Evolutionary conservation across 768 basidiomycete genomes (phyloP), one percentile per base, ranked within the genome.

Genomic region (Strobilomyces dryophilus): DNA sequence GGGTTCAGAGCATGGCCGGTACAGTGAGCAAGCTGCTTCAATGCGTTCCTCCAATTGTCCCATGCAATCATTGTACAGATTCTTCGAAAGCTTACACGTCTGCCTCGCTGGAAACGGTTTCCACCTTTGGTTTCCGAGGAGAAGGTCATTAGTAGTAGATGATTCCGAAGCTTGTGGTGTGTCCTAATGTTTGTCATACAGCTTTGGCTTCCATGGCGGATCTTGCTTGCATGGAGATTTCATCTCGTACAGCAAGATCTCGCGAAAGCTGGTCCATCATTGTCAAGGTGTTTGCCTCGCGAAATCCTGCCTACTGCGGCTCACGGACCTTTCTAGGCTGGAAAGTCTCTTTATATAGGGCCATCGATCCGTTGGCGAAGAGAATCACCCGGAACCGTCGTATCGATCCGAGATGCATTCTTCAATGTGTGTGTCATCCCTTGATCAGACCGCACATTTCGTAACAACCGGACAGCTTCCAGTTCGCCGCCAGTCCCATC

Each of bases 51-150:
- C 26, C 24, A n/a, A 20, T 15, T 32, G 21, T 10, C n/a, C 24
- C 42, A 42, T 52, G 37, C 18, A 20, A 51, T 18, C 24, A 12
- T 41, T 15, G 42, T 49, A 31, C 63, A 92, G 90, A 77, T 54
- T 86, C 87, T 5, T 92, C 89, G 5, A 93, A 93, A 69, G 75
- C 77, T 21, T 84, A 85, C 65, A 70, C 71, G 1, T 66, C 73
- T 36, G 73, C 75, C 45, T 76, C 79, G 1, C 64, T 85, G 48
- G 76, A 77, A 51, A 69, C 76, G 4, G 60, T 79, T 37, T 76
- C 79, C 14, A 87, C 87, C 3, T 95, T 93, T 71, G 94, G 95
- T 0, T 95, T 92, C 71, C 82, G 95, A 60, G 94, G 95, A 35
- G 95, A 98, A 87, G 93, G 94, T 90, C 61, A 56, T 54, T 21